Evolutionary conservation across 2,329 filamentous ascomycete species (phyloP), one percentile per base, ranked within the genome.

Genomic region (Zarea fungicola): DNA sequence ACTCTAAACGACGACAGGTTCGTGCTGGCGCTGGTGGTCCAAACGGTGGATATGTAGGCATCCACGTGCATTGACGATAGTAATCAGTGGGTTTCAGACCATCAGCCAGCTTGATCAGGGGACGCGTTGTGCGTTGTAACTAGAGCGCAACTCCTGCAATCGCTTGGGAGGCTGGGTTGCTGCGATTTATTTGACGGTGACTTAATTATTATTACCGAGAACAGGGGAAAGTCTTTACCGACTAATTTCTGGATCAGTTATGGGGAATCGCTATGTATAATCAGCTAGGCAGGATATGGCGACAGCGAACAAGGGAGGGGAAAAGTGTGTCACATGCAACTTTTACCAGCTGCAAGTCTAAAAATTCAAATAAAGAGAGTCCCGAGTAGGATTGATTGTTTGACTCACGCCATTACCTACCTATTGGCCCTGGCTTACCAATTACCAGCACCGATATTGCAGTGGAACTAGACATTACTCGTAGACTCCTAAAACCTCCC

Each of bases 21-120:
- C n/a, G n/a, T n/a, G n/a, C n/a, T n/a, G n/a, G n/a, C n/a, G 6
- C 9, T 13, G 21, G 29, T 14, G 8, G 16, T 37, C 32, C 34
- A n/a, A 45, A 37, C 23, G n/a, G 31, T 22, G 40, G 18, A 42
- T 16, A 13, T 22, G 28, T 26, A 19, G 29, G 25, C 14, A 25
- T 39, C 34, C 36, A 41, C 36, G 28, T 41, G 36, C 16, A 35
- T 32, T 41, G 36, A 35, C 35, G 45, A 41, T 21, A 47, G 34
- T 18, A 19, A 5, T 5, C 42, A 31, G 40, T 19, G 46, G 40
- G 44, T 39, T 45, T 13, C 16, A 11, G 39, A 23, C n/a, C n/a
- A n/a, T n/a, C n/a, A n/a, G n/a, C n/a, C n/a, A n/a, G n/a, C n/a
- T n/a, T n/a, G n/a, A n/a, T n/a, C n/a, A n/a, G n/a, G n/a, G n/a